Conservation (phyloP, 2,329 filamentous ascomycete species). For the Alternaria hordeiaustralica region DNA sequence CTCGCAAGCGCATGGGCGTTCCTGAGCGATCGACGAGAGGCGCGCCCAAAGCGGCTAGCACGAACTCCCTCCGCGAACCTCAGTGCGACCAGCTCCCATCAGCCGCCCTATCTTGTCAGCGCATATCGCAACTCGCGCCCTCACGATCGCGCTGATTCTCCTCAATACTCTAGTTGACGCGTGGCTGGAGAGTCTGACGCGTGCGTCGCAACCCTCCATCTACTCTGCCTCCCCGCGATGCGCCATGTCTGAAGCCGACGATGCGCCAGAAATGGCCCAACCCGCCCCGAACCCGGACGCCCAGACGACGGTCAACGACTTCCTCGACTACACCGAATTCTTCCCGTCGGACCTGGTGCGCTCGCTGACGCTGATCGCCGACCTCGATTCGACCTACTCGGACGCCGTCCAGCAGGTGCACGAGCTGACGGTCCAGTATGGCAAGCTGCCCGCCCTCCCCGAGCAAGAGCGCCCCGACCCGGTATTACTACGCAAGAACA, state of each 20-base stretch:
- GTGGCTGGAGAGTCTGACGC: constrained; percentile 49
- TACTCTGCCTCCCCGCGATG: constrained; percentile 41
- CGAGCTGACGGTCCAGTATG: constrained; percentile 56
- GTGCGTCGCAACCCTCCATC: constrained; percentile 42
- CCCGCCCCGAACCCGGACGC: constrained; percentile 67
- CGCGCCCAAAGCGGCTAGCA: constrained; percentile 16
- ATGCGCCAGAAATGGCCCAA: constrained; percentile 38
- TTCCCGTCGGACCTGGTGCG: constrained; percentile 69
- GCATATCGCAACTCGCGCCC: constrained; percentile 23
- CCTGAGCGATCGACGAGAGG: constrained; percentile 2
- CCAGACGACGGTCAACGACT: constrained; percentile 70
- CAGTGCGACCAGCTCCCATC: constrained; percentile 14
- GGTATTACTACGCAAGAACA: constrained; percentile 59
- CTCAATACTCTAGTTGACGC: constrained; percentile 42
- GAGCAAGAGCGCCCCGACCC: constrained; percentile 59
- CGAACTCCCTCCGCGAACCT: not conserved
- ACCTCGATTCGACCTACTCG: constrained; percentile 55
- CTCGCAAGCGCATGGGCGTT: constrained; percentile 1
- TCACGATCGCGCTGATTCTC: constrained; percentile 38
- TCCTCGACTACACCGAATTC: constrained; percentile 73
- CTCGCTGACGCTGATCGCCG: constrained; percentile 66
- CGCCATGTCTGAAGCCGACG: constrained; percentile 46
- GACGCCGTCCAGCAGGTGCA: constrained; percentile 55
- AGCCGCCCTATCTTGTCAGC: constrained; percentile 14
- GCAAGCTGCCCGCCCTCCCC: constrained; percentile 58